Evolutionary conservation across 768 basidiomycete species (phyloP), one percentile per base, ranked within the genome.

Genomic region (Naganishia vaughanmartiniae): DNA sequence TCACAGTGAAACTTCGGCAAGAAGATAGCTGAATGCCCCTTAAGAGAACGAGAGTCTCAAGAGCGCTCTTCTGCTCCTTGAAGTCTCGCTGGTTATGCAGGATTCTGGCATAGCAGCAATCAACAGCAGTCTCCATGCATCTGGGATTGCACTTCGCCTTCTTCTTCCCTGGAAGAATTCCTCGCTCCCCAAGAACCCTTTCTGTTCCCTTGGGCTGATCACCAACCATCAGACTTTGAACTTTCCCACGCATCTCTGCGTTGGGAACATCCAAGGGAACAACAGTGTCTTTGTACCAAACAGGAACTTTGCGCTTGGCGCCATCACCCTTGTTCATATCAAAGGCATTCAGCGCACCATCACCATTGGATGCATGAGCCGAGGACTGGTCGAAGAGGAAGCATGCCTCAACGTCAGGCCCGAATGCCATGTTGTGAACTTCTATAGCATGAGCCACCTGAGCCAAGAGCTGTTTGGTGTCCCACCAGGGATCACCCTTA

Each of bases 1-100:
- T 85, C 82, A 74, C 83, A 84, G 60, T 85, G 83, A 73, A 82
- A 85, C 67, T 84, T 84, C 0, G 80, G 83, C 17, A 82, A 76
- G 68, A 84, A 84, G 24, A 83, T 66, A 66, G 77, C 76, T n/a
- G 75, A 48, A 63, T 82, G 71, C 3, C 83, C 82, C 42, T 42
- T 42, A 42, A 28, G 31, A 19, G 19, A 21, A 56, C 26, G 19
- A 56, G 55, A 56, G 55, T 56, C 30, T 56, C 55, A 26, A 56
- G 33, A 56, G 55, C 55, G 33, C 55, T 30, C 31, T 56, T 56
- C 55, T 56, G 55, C 33, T 56, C 55, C 30, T 56, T 56, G 55
- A 56, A 56, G 33, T 56, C 55, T 33, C 55, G 28, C 31, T 56
- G 55, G 33, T 56, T 56, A 19, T 56, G 55, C 26, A 56, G 31